Percentiles rank a stretch among this genome's conserved stretches.
Conservation (phyloP, 768 basidiomycete genomes). For the Tricholoma saponaceum region DNA sequence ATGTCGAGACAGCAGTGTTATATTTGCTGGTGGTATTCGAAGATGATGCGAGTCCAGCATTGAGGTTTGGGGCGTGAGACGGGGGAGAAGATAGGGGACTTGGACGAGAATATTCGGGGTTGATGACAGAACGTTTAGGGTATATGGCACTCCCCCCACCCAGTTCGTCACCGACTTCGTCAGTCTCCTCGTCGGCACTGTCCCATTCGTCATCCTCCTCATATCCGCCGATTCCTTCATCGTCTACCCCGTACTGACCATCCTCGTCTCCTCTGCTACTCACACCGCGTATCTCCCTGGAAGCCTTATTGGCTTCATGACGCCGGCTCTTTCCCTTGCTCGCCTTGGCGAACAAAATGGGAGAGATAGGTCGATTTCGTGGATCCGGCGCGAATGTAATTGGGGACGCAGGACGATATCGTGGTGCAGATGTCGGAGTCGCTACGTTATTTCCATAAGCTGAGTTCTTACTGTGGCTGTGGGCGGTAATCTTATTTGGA, state of each 20-base stretch:
- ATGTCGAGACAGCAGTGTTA: slow-evolving; percentile 16
- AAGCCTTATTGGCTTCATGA: background rate
- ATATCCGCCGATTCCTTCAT: slow-evolving; percentile 19
- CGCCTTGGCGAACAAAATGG: slow-evolving; percentile 36
- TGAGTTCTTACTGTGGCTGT: background rate
- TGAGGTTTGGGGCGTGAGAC: background rate
- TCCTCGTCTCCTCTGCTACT: background rate
- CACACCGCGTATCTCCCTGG: background rate
- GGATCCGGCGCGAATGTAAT: slow-evolving; percentile 63
- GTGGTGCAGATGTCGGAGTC: slow-evolving; percentile 1
- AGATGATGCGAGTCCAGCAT: background rate
- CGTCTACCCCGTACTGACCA: slow-evolving; percentile 8
- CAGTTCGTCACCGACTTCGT: background rate
- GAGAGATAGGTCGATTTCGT: slow-evolving; percentile 34
- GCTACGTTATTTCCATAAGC: background rate
- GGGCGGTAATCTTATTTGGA: slow-evolving; percentile 10
- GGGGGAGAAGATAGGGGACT: background rate
- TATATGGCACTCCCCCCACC: background rate
- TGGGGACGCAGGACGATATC: slow-evolving; percentile 52
- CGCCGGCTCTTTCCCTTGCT: background rate
- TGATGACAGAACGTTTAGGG: background rate
- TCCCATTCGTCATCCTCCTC: slow-evolving; percentile 30
- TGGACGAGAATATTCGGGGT: background rate
- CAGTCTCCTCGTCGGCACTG: background rate
- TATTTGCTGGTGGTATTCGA: slow-evolving; percentile 9